Base-by-base conservation (phyloP, 140 eudicot genomes). In the Senecio squalidus region DNA sequence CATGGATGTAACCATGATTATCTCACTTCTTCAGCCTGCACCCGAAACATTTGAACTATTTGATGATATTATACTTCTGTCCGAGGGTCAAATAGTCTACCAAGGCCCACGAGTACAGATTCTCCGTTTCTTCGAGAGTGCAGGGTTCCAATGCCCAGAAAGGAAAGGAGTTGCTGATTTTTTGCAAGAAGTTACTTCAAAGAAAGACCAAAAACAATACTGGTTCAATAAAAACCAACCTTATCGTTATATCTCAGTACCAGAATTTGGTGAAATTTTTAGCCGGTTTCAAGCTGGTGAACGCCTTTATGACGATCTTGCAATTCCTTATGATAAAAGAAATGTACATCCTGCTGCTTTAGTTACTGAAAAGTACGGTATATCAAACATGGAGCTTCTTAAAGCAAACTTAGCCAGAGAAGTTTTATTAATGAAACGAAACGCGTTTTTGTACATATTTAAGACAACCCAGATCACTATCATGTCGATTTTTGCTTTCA, bases 21-120 rank as follows among this genome's bases (percentile, higher is more conserved):
- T 86, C 41, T 86, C 95, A 24, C 95, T 86, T 54, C 91, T 86
- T 40, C 95, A 86, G 67, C 95, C 95, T 11, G 85, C 92, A 22
- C 95, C 95, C 6, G 95, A 86, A 69, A 86, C 91, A 9, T 86
- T 69, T n/a, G 82, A 79, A 24, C 79, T 86, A 30, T 86, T 86
- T 21, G 92, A 86, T 51, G 95, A 86, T 34, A 69, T 86, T 16
- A 82, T 82, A 23, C 77, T 86, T 15, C 84, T 86, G 17, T 86
- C 95, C 1, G 91, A 86, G 48, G 95, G 92, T 6, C 73, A 69
- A 71, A 52, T 86, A 4, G 76, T 79, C 70, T 86, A 86, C 50
- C 95, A 86, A 74, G 95, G 95, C 47, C 92, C 95, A 17, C 80
- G 92, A 1, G 79, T 61, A 24, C 31, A 77, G 36, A 66, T 79